These are phyloP conservation scores for Xylaria acuta DNA, from an alignment of 495 filamentous ascomycete species.

Conservation along the genomic window DNA sequence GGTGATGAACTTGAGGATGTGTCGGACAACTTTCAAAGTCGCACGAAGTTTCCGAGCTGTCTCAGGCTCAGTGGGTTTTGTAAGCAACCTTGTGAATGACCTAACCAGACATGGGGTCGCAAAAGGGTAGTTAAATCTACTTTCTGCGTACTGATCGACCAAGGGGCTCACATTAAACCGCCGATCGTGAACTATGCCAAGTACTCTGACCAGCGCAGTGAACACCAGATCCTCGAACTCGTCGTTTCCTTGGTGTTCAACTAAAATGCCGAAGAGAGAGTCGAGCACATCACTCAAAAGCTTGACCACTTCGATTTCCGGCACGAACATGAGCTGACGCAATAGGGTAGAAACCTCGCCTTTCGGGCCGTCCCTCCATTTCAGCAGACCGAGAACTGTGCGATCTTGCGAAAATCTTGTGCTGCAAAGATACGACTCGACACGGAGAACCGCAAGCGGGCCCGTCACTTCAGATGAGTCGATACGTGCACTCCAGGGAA, in stretches of 20 bases:
- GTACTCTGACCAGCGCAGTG: slow-evolving; percentile 82
- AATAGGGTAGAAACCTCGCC: slow-evolving; percentile 75
- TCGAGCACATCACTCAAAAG: slow-evolving; percentile 89
- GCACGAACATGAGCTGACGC: slow-evolving; percentile 86
- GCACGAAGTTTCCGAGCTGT: slow-evolving; percentile 84
- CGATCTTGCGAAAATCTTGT: slow-evolving; percentile 95
- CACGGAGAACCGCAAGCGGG: slow-evolving; percentile 72
- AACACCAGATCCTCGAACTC: slow-evolving; percentile 94
- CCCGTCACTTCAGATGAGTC: slow-evolving; percentile 77
- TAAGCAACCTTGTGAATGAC: slow-evolving; percentile 82
- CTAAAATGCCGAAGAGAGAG: slow-evolving; percentile 86
- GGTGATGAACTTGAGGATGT: slow-evolving; percentile 94
- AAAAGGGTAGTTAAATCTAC: slow-evolving; percentile 89
- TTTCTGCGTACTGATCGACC: slow-evolving; percentile 90
- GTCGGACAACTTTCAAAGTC: slow-evolving; percentile 92
- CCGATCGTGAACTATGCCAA: slow-evolving; percentile 93
- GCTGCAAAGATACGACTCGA: slow-evolving; percentile 93
- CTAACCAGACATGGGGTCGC: slow-evolving; percentile 89
- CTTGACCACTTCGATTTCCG: slow-evolving; percentile 97
- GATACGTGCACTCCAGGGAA: slow-evolving; percentile 76
- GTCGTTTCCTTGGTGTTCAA: slow-evolving; percentile 85
- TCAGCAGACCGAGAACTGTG: slow-evolving; percentile 79
- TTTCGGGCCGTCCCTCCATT: slow-evolving; percentile 78
- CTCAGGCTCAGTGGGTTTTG: slow-evolving; percentile 77
- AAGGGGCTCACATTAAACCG: slow-evolving; percentile 89